Conservation (phyloP, 2,329 filamentous ascomycete genomes). For the Hymenoscyphus infarciens region DNA sequence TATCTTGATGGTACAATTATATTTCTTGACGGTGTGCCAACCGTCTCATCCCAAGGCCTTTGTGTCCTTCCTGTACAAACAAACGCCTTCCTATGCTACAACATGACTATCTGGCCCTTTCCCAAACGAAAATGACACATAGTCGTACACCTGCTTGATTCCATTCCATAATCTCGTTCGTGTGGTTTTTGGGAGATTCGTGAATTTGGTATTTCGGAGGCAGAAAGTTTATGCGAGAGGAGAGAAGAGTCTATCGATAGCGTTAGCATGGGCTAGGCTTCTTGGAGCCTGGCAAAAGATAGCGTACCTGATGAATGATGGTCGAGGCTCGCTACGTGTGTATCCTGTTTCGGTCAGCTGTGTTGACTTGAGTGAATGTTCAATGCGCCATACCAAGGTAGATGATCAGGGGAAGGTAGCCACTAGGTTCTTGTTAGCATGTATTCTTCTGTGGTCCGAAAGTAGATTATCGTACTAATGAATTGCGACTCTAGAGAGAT, state of each 20-base stretch:
- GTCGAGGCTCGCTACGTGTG: conserved; percentile 88
- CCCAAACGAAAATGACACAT: background rate
- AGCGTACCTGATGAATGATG: conserved; percentile 67
- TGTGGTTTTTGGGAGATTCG: conserved; percentile 11
- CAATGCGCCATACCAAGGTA: conserved; percentile 71
- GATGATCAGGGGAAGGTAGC: conserved; percentile 93
- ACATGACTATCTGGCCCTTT: conserved; percentile 12
- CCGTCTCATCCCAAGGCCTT: conserved; percentile 14
- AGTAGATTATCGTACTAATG: conserved; percentile 70
- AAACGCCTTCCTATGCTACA: conserved; percentile 34
- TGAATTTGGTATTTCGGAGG: conserved; percentile 11
- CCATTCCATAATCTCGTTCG: conserved; percentile 10
- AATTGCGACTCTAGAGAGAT: conserved; percentile 86
- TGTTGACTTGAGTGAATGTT: conserved; percentile 9
- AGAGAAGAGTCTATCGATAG: conserved; percentile 52
- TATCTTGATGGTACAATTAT: conserved; percentile 32
- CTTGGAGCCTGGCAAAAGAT: conserved; percentile 18
- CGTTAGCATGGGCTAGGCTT: conserved; percentile 26
- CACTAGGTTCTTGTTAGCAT: conserved; percentile 54
- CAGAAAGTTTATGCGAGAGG: conserved; percentile 53
- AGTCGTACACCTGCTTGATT: background rate
- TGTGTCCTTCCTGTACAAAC: conserved; percentile 12
- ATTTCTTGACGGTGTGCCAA: conserved; percentile 13
- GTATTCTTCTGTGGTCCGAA: background rate
- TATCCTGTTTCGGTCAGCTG: conserved; percentile 59